A percentile compares a stretch with the other conserved stretches of the same genome.
Evolutionary conservation across 345 rosid genomes (phyloP).

Genomic region (Moricandia arvensis): DNA sequence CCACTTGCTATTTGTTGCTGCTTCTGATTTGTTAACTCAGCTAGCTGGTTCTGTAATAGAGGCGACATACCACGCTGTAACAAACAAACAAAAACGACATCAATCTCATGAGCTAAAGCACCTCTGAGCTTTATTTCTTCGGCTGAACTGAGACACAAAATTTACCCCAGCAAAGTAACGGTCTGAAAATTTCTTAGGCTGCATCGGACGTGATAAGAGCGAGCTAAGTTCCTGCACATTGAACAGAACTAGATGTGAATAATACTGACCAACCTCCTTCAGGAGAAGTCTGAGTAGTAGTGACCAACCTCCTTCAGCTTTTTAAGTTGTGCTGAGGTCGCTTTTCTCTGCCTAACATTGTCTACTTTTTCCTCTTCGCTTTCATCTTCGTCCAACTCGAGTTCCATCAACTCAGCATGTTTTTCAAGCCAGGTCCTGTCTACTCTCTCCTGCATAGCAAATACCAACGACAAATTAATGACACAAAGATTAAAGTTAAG

Average conservation of each 20-base stretch:
- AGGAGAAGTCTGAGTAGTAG: neutral
- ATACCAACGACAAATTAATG: slow-evolving; percentile 8
- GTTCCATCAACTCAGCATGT: slow-evolving; percentile 74
- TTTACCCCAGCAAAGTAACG: slow-evolving; percentile 89
- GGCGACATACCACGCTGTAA: slow-evolving; percentile 74
- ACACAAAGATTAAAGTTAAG: neutral
- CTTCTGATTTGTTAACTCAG: slow-evolving; percentile 59
- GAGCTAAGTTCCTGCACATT: slow-evolving; percentile 66
- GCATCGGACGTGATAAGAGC: slow-evolving; percentile 70
- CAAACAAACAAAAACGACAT: neutral
- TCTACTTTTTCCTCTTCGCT: slow-evolving; percentile 88
- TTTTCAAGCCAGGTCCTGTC: slow-evolving; percentile 78
- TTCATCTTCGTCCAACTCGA: slow-evolving; percentile 66
- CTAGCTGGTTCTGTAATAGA: slow-evolving; percentile 70
- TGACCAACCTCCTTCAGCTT: slow-evolving; percentile 66
- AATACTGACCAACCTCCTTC: slow-evolving; percentile 49
- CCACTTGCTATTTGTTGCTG: slow-evolving; percentile 26
- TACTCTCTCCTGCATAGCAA: slow-evolving; percentile 63
- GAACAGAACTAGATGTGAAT: slow-evolving; percentile 17
- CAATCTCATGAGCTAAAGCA: neutral
- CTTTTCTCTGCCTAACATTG: slow-evolving; percentile 60
- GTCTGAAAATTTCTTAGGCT: slow-evolving; percentile 79
- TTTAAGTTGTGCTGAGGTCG: slow-evolving; percentile 51
- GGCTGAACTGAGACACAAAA: neutral
- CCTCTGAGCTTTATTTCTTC: neutral